Percentiles rank a stretch among this genome's conserved stretches.
Conservation (phyloP, 2,329 filamentous ascomycete species). For the Aureobasidium musti region DNA sequence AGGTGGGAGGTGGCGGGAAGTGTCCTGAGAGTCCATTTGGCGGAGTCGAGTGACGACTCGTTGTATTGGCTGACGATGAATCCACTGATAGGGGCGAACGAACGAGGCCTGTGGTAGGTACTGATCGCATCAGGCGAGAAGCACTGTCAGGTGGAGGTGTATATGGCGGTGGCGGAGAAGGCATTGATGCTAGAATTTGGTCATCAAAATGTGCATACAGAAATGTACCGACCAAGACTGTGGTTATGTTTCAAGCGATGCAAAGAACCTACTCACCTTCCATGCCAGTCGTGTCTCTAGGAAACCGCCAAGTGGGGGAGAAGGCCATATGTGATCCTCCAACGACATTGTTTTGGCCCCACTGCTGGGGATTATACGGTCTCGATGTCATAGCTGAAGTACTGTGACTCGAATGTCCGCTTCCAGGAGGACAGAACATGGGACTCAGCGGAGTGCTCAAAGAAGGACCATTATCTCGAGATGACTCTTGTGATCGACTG, state of each 20-base stretch:
- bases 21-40: conserved; percentile 38
- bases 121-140: conserved; percentile 42
- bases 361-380: conserved; percentile 55
- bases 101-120: conserved; percentile 44
- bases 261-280: conserved; percentile 46
- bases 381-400: conserved; percentile 35
- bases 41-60: conserved; percentile 37
- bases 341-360: conserved; percentile 46
- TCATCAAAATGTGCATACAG: conserved; percentile 10
- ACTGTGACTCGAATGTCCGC: conserved; percentile 36
- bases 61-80: conserved; percentile 31
- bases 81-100: conserved; percentile 40
- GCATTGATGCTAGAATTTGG: conserved; percentile 49
- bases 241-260: not conserved
- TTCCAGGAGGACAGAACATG: conserved; percentile 35
- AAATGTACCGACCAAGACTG: not conserved
- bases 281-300: conserved; percentile 50
- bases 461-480: conserved; percentile 31
- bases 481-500: conserved; percentile 36
- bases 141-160: conserved; percentile 47
- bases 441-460: conserved; percentile 37
- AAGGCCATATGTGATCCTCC: conserved; percentile 44
- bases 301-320: conserved; percentile 38
- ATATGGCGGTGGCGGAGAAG: conserved; percentile 54
- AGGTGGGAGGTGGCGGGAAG: conserved; percentile 40